Base-by-base conservation (phyloP, 805 yeast genomes). In the Groenewaldozyma tartarivorans region DNA sequence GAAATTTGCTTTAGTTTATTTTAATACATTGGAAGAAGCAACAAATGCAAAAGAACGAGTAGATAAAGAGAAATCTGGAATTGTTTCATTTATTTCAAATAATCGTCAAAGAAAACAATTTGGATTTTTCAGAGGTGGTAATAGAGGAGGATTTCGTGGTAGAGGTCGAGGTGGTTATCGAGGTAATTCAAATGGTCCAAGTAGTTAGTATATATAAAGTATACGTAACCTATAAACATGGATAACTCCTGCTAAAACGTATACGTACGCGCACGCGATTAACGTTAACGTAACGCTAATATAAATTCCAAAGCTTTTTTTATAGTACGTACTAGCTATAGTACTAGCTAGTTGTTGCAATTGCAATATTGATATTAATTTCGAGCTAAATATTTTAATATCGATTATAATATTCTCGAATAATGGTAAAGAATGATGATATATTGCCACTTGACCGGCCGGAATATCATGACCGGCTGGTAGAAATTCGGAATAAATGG, bases 1-100 rank as follows among this genome's bases (percentile, higher is more conserved):
- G 45, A 53, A 55, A 48, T 56, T 55, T 39, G 68, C 67, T 7
- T 47, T 57, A 29, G 67, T 66, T 11, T 54, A 54, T 42, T 66
- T 66, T 42, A 51, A 48, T 18, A 52, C 64, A 13, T 49, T 44
- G 19, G 69, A 62, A 32, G 53, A 56, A 43, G 62, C 61, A 9
- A 61, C 53, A 33, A 53, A 50, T 36, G 69, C 63, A 5, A 48
- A 62, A 41, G 57, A 51, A 4, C 52, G 60, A 2, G 50, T 63
- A 13, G 61, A 63, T 40, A 48, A 51, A 34, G 59, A 49, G 7
- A 50, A 49, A 31, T 54, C 63, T 4, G 63, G 63, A 29, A 45
- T 44, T 17, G 60, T 46, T 19, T 40, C 56, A 11, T 26, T 54
- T 20, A 54, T 54, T 26, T 44, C 44, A 5, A 29, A 19, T 9